Conservation (phyloP, 2,329 filamentous ascomycete genomes). For the Stachybotrys chlorohalonatus region DNA sequence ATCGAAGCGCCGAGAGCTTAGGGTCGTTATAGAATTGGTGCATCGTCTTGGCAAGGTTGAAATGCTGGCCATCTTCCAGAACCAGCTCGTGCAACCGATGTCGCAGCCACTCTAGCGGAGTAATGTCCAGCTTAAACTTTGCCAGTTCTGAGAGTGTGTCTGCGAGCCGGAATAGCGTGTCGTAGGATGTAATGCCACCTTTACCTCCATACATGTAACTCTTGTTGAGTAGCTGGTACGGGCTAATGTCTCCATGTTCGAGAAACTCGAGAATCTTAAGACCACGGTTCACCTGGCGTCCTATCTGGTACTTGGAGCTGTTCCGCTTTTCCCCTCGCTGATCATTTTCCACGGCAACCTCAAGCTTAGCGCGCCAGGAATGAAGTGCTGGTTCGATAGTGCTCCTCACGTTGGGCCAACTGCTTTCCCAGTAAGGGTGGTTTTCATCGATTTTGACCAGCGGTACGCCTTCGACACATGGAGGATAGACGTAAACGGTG, state of each 20-base stretch:
- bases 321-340: constrained; percentile 21
- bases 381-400: constrained; percentile 33
- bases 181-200: constrained; percentile 38
- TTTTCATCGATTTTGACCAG: constrained; percentile 38
- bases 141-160: constrained; percentile 44
- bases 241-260: constrained; percentile 39
- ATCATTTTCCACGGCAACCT: constrained; percentile 22
- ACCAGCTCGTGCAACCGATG: constrained; percentile 45
- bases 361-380: constrained; percentile 39
- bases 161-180: constrained; percentile 46
- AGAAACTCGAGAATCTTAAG: constrained; percentile 43
- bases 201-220: constrained; percentile 33
- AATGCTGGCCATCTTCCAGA: constrained; percentile 28
- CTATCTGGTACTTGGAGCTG: constrained; percentile 42
- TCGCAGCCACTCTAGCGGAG: constrained; percentile 46
- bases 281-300: constrained; percentile 48
- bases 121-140: constrained; percentile 43
- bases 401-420: constrained; percentile 38
- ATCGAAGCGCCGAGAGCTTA: constrained; percentile 38
- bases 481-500: constrained; percentile 37
- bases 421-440: constrained; percentile 47
- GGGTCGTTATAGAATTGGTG: constrained; percentile 48
- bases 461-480: constrained; percentile 43
- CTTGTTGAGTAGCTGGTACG: constrained; percentile 47
- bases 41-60: constrained; percentile 41